Percentiles rank a stretch among this genome's conserved stretches.
Conservation (phyloP, 1,139 yeast genomes). For the Suzukiozyma palmioleophila region DNA sequence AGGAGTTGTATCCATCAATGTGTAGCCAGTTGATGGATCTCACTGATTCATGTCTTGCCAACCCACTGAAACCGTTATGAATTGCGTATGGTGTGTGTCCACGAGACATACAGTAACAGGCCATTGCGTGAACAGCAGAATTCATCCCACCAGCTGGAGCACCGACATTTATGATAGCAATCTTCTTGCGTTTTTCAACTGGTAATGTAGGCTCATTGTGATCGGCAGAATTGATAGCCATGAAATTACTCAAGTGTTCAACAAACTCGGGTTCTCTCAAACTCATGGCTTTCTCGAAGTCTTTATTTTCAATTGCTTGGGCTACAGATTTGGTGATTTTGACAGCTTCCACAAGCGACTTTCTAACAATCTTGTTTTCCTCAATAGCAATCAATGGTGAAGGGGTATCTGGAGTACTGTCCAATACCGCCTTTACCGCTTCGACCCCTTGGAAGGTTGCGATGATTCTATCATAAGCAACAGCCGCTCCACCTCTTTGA, state of each 20-base stretch:
- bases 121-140: constrained; percentile 71
- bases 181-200: constrained; percentile 49
- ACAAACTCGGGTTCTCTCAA: constrained; percentile 69
- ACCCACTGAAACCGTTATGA: constrained; percentile 72
- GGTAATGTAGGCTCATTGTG: constrained; percentile 60
- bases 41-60: constrained; percentile 71
- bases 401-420: constrained; percentile 64
- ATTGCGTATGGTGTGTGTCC: constrained; percentile 75
- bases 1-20: constrained; percentile 68
- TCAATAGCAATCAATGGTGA: constrained; percentile 73
- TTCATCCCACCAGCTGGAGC: constrained; percentile 85
- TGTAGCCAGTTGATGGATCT: constrained; percentile 61
- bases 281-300: constrained; percentile 61
- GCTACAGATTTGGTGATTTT: constrained; percentile 67
- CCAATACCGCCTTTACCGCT: constrained; percentile 73
- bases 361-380: constrained; percentile 67
- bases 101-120: constrained; percentile 66
- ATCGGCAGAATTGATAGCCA: constrained; percentile 55
- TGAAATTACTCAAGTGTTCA: constrained; percentile 61
- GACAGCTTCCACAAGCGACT: constrained; percentile 72
- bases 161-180: constrained; percentile 74
- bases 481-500: constrained; percentile 85
- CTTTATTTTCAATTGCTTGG: constrained; percentile 52
- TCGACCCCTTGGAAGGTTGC: constrained; percentile 84
- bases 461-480: constrained; percentile 68